A percentile compares a stretch with the other conserved stretches of the same genome.
phyloP scores from a whole-genome alignment of 208 protist genomes.

The Lotmaria passim region DNA sequence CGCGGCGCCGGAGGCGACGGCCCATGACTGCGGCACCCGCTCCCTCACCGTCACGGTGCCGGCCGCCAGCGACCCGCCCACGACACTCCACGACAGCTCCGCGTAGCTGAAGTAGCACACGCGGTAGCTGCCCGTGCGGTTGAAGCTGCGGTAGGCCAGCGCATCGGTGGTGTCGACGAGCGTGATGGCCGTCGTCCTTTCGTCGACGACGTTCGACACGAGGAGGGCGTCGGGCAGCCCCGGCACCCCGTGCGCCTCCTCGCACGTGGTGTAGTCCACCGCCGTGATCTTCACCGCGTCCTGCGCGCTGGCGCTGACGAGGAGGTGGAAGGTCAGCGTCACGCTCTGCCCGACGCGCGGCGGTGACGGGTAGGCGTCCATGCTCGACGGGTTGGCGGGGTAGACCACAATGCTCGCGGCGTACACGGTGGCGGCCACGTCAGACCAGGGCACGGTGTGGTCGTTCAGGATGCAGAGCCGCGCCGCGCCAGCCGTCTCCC shows the following conservation, averaged over 20 bases:
- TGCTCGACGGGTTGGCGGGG: conserved; percentile 62
- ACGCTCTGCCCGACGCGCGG: conserved; percentile 90
- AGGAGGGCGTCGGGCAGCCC: conserved; percentile 46
- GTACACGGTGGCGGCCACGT: conserved; percentile 59
- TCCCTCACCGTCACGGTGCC: conserved; percentile 56
- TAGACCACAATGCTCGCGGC: conserved; percentile 40
- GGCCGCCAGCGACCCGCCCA: conserved; percentile 61
- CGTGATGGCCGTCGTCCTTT: conserved; percentile 44
- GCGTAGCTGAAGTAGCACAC: conserved; percentile 86
- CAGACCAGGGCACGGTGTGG: conserved; percentile 51
- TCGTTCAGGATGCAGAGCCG: conserved; percentile 64
- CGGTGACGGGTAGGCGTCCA: conserved; percentile 59
- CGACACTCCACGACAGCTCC: conserved; percentile 70
- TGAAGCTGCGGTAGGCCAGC: conserved; percentile 85
- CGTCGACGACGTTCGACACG: conserved; percentile 50
- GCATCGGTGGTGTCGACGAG: conserved; percentile 71
- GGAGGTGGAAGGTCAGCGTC: conserved; percentile 78
- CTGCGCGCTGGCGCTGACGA: conserved; percentile 40
- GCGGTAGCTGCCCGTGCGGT: conserved; percentile 49
- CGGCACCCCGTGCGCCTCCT: conserved; percentile 34
- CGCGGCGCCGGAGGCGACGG: conserved; percentile 28
- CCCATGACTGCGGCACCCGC: conserved; percentile 54
- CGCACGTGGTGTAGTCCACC: conserved; percentile 50
- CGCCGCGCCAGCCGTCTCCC: conserved; percentile 55
- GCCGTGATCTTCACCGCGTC: conserved; percentile 69